phyloP scores from a whole-genome alignment of 75 land plant species.

The Sequoiadendron giganteum region DNA sequence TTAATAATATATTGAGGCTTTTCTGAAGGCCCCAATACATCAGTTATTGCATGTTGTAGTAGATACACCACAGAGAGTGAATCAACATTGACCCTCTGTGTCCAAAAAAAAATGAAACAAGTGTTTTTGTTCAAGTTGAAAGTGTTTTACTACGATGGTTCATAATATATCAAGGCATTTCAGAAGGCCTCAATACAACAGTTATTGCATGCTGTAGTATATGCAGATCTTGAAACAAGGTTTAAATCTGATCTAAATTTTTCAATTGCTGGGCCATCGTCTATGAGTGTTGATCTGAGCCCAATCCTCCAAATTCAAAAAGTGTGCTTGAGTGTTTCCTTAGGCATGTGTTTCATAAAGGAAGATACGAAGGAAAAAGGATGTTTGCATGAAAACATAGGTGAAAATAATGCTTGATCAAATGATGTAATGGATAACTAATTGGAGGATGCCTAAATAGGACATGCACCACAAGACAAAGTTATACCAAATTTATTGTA shows the following conservation, averaged over 20 bases:
- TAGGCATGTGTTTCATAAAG: slow-evolving; percentile 83
- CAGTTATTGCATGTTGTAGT: no score
- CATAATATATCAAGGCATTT: no score
- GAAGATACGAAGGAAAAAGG: slow-evolving; percentile 61
- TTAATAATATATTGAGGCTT: no score
- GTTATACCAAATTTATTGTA: slow-evolving; percentile 9
- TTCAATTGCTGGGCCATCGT: slow-evolving; percentile 74
- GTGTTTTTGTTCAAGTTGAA: no score
- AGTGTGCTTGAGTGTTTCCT: slow-evolving; percentile 59
- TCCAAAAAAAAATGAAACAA: no score
- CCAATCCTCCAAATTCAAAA: slow-evolving; percentile 20
- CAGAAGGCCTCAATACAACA: no score
- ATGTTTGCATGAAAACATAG: slow-evolving; percentile 20
- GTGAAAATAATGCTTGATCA: slow-evolving; percentile 5
- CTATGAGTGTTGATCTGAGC: slow-evolving; percentile 42
- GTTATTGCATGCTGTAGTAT: slow-evolving; percentile 2
- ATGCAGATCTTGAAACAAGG: slow-evolving; percentile 83
- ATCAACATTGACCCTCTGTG: no score
- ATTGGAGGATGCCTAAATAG: neutral
- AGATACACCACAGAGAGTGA: no score
- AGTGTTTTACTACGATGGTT: no score
- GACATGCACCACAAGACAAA: slow-evolving; percentile 7
- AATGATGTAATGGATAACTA: neutral
- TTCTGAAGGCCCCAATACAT: no score
- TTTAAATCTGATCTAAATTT: slow-evolving; percentile 79